Conservation (phyloP, 2,329 filamentous ascomycete genomes). For the Ophiosphaerella herpotricha region DNA sequence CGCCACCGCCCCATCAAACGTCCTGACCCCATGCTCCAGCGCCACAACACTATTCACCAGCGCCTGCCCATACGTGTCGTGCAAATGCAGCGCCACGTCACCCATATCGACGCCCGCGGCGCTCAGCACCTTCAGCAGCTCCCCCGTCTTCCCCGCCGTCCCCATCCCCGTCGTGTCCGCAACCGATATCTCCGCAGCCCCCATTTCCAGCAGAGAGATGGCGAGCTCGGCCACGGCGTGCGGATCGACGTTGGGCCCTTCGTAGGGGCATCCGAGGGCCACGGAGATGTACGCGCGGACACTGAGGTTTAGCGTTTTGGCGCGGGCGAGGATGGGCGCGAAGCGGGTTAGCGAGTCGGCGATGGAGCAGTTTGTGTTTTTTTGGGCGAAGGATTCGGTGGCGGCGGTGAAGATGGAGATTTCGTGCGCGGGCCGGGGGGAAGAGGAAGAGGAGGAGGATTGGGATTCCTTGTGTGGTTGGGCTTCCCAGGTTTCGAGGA, state of each 20-base stretch:
- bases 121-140: constrained; percentile 66
- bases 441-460: constrained; percentile 52
- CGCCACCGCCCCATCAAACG: constrained; percentile 79
- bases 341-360: constrained; percentile 73
- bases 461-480: constrained; percentile 44
- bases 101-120: constrained; percentile 70
- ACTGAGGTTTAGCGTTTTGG: constrained; percentile 67
- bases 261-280: constrained; percentile 79
- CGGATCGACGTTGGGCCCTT: constrained; percentile 65
- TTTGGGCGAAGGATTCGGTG: constrained; percentile 77
- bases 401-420: constrained; percentile 82
- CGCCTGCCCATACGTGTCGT: constrained; percentile 86
- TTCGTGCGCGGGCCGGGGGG: constrained; percentile 53
- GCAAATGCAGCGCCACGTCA: constrained; percentile 82
- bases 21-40: constrained; percentile 75
- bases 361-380: constrained; percentile 82
- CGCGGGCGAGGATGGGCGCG: constrained; percentile 69
- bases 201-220: constrained; percentile 74
- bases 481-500: constrained; percentile 56
- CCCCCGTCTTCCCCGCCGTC: constrained; percentile 71
- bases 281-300: constrained; percentile 76
- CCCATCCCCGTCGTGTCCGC: constrained; percentile 93
- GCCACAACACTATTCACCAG: constrained; percentile 80
- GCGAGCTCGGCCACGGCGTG: constrained; percentile 66
- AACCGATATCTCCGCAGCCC: constrained; percentile 86